Percentiles rank a stretch among this genome's conserved stretches.
Conservation (phyloP, 371 early-diverging fungal genomes). For the Mortierella sp. region DNA sequence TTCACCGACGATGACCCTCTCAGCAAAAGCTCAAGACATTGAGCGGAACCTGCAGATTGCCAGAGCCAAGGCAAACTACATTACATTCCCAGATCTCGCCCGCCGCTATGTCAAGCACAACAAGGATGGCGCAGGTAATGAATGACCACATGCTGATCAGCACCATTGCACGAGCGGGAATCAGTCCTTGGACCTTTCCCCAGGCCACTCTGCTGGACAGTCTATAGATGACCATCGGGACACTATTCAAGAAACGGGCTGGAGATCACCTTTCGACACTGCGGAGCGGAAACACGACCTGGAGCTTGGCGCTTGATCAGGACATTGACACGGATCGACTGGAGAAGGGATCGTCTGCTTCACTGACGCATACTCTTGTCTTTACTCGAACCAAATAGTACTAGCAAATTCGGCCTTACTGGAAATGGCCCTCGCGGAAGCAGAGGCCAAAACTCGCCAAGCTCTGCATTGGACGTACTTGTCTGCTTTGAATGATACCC, state of each 20-base stretch:
- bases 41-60: constrained; percentile 41
- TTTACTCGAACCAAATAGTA: constrained; percentile 20
- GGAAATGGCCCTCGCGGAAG: constrained; percentile 43
- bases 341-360: too few species aligned
- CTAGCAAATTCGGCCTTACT: constrained; percentile 49
- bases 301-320: too few species aligned
- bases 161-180: too few species aligned
- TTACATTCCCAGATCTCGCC: constrained; percentile 66
- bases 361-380: too few species aligned
- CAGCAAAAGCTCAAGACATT: constrained; percentile 35
- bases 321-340: too few species aligned
- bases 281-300: too few species aligned
- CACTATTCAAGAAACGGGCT: too few species aligned
- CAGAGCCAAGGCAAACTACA: constrained; percentile 37
- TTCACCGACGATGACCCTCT: constrained; percentile 15
- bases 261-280: too few species aligned
- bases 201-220: too few species aligned
- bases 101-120: constrained; percentile 72
- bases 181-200: too few species aligned
- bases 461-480: constrained; percentile 25
- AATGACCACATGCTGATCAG: neutral
- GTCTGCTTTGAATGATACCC: constrained; percentile 44
- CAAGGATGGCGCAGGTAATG: constrained; percentile 69
- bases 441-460: constrained; percentile 23
- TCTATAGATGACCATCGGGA: too few species aligned